Evolutionary conservation across 257 asterid genomes (phyloP).

Genomic region (Solanum chaucha): DNA sequence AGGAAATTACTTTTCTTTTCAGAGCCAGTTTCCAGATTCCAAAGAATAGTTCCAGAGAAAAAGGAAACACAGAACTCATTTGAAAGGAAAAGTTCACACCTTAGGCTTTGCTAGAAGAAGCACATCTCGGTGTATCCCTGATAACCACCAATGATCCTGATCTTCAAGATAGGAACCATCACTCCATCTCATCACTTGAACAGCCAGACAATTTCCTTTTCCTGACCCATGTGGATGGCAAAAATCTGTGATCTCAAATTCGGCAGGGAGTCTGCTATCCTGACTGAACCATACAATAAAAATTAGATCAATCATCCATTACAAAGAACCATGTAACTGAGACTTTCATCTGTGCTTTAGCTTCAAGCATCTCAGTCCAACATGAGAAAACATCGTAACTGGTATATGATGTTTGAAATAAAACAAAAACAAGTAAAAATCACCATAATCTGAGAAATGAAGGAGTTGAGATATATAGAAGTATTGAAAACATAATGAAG

Average conservation of each 20-base stretch:
- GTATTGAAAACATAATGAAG: not conserved
- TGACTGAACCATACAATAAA: conserved; percentile 44
- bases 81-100: conserved; percentile 33
- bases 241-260: conserved; percentile 85
- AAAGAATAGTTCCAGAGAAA: not conserved
- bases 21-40: not conserved
- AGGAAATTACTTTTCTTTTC: not conserved
- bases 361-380: not conserved
- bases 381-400: not conserved
- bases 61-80: not conserved
- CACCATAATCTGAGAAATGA: not conserved
- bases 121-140: conserved; percentile 98
- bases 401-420: not conserved
- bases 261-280: conserved; percentile 97
- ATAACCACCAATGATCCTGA: conserved; percentile 99
- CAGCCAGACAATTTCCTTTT: conserved; percentile 67
- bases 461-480: not conserved
- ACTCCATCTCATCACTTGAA: conserved; percentile 94
- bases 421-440: not conserved
- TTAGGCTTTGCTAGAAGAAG: conserved; percentile 78
- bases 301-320: conserved; percentile 1
- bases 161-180: conserved; percentile 99
- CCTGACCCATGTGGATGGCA: conserved; percentile 79
- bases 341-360: not conserved
- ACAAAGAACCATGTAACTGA: not conserved